phyloP scores from a whole-genome alignment of 176 grass and related monocot genomes.

The maize (Zea mays) region DNA sequence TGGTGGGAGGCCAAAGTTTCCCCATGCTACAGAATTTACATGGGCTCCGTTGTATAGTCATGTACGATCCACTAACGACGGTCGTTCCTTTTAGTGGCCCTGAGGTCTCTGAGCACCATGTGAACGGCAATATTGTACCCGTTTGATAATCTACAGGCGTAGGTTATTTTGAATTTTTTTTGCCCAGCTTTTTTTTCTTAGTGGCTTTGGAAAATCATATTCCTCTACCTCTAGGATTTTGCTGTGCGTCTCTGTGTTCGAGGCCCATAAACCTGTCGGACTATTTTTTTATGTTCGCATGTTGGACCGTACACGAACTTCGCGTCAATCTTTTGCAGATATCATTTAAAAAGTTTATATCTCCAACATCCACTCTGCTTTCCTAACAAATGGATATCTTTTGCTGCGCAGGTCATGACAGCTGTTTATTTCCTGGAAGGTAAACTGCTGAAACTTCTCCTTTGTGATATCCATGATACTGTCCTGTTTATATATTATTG shows the following conservation, averaged over 20 bases:
- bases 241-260: not conserved
- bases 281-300: conserved; percentile 3
- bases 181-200: not conserved
- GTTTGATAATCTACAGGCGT: not conserved
- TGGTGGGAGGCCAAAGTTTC: conserved; percentile 14
- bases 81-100: not conserved
- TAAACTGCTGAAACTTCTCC: conserved; percentile 37
- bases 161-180: not conserved
- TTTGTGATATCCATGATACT: conserved; percentile 2
- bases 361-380: not conserved
- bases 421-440: conserved; percentile 89
- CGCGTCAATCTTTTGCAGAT: not conserved
- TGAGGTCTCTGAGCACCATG: not conserved
- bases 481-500: not conserved
- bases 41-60: not conserved
- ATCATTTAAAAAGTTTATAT: not conserved
- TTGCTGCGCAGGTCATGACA: conserved; percentile 73
- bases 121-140: conserved; percentile 4
- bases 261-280: not conserved
- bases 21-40: not conserved
- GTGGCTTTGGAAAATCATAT: not conserved
- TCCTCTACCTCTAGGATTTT: not conserved
- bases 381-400: conserved; percentile 16
- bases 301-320: conserved; percentile 4
- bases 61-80: conserved; percentile 7